Evolutionary conservation across 176 grass and related monocot genomes (phyloP), one percentile per base, ranked within the genome.

Genomic region (Metroxylon sagu): DNA sequence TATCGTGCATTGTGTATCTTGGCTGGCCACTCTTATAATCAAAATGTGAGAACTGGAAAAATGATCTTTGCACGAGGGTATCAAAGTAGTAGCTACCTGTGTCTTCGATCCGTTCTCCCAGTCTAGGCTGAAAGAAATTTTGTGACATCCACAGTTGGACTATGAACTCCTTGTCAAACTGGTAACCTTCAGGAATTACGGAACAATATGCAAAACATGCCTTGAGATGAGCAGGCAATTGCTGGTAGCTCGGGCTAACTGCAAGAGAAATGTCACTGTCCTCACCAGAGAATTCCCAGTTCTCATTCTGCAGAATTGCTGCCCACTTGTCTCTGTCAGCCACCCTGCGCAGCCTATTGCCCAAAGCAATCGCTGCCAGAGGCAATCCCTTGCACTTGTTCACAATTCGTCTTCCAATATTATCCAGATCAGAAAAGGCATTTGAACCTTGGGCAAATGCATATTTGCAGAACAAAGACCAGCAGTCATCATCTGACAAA

Each of bases 61-160:
- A 64, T 1, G 84, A 82, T 4, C 19, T 39, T 0, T 0, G 3
- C 43, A 79, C 66, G 4, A 87, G 69, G 29, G 35, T 60, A 10
- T 62, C 68, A 25, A 82, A 71, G 66, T 68, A 79, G 2, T 18
- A 12, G 8, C 67, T 72, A 4, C 52, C 79, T 26, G 0, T 39
- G 29, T 66, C 78, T 57, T 74, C 74, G 5, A 69, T 29, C 0
- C 26, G 59, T 54, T 73, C 51, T 2, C 5, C 29, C 4, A 3
- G 15, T 4, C 16, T 16, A 2, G 5, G 19, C 16, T 31, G 4
- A 60, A 83, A 59, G 3, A 87, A 83, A 4, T 28, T 73, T 48
- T 76, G 84, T 12, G 84, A 75, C 52, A 87, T 79, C 84, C 84
- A 87, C 14, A 72, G 29, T 19, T 79, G 48, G 18, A 87, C 59